Evolutionary conservation across 495 filamentous ascomycete species (phyloP).

Genomic region (Trichodelitschia bisporula): DNA sequence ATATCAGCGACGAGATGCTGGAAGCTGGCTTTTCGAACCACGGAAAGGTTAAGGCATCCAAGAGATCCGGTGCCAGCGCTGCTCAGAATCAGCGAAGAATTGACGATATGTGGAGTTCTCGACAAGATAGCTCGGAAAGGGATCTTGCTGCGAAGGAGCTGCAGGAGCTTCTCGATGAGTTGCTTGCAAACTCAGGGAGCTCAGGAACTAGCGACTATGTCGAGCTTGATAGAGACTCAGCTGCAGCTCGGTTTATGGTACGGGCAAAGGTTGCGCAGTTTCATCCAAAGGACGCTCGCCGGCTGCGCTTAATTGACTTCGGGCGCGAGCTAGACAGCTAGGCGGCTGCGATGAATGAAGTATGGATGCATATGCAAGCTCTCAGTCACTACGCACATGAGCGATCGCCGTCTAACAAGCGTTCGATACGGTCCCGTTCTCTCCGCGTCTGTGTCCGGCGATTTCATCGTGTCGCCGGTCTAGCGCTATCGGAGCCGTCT

Average conservation of each 20-base stretch:
- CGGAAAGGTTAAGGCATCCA: constrained; percentile 31
- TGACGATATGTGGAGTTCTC: constrained; percentile 40
- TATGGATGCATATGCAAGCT: too few relatives aligned
- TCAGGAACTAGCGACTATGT: constrained; percentile 31
- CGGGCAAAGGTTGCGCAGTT: constrained; percentile 67
- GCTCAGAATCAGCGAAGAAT: constrained; percentile 37
- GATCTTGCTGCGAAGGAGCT: constrained; percentile 41
- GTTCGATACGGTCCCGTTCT: too few relatives aligned
- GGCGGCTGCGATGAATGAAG: too few relatives aligned
- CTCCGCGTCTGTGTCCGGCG: too few relatives aligned
- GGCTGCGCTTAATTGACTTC: constrained; percentile 62
- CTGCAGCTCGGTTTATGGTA: constrained; percentile 60
- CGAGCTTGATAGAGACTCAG: constrained; percentile 45
- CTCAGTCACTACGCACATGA: too few relatives aligned
- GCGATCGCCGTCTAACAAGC: too few relatives aligned
- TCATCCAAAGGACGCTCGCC: constrained; percentile 57
- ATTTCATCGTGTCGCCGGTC: too few relatives aligned
- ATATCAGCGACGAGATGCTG: constrained; percentile 32
- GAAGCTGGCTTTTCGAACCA: constrained; percentile 47
- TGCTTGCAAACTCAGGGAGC: constrained; percentile 29
- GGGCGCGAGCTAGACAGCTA: constrained; percentile 45
- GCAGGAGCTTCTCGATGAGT: constrained; percentile 34
- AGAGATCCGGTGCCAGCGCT: constrained; percentile 13
- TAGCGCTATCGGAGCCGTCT: too few relatives aligned
- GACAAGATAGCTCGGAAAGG: constrained; percentile 25